Evolutionary conservation across 1,139 yeast species (phyloP).

Genomic region (Casaregolazyma suthepensis): DNA sequence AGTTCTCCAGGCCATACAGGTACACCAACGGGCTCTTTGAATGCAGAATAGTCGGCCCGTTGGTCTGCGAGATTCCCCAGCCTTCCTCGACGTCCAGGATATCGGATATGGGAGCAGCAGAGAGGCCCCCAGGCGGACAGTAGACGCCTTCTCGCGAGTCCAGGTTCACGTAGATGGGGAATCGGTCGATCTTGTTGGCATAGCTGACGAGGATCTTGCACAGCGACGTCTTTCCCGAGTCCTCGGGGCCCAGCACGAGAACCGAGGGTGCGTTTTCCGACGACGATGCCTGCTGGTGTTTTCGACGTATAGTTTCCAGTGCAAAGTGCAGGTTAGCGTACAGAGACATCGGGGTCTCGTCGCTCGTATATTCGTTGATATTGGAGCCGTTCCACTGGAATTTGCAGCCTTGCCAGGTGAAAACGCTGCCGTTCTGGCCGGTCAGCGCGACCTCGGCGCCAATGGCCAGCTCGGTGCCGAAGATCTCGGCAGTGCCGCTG

Average conservation of each 20-base stretch:
- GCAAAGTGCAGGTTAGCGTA: slow-evolving; percentile 71
- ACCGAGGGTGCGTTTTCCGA: slow-evolving; percentile 48
- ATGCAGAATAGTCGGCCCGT: slow-evolving; percentile 79
- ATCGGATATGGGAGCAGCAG: slow-evolving; percentile 82
- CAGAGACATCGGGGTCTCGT: slow-evolving; percentile 61
- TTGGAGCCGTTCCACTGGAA: slow-evolving; percentile 35
- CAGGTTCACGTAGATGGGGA: slow-evolving; percentile 68
- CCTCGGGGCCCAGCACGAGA: slow-evolving; percentile 64
- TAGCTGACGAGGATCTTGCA: slow-evolving; percentile 67
- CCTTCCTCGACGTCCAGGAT: slow-evolving; percentile 74
- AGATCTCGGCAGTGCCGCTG: slow-evolving; percentile 78
- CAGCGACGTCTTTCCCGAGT: slow-evolving; percentile 73
- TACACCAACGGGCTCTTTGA: slow-evolving; percentile 85
- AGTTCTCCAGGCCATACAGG: slow-evolving; percentile 64
- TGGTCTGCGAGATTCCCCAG: slow-evolving; percentile 79
- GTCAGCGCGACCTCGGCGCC: slow-evolving; percentile 57
- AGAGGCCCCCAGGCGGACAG: slow-evolving; percentile 75
- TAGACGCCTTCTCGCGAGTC: slow-evolving; percentile 78
- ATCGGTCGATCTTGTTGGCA: slow-evolving; percentile 59
- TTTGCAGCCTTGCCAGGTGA: slow-evolving; percentile 51
- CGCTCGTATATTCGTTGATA: slow-evolving; percentile 56
- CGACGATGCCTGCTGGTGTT: slow-evolving; percentile 8
- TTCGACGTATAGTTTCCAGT: slow-evolving; percentile 54
- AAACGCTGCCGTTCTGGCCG: slow-evolving; percentile 54
- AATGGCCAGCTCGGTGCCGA: slow-evolving; percentile 84